Conservation (phyloP, 1,284 basidiomycete species). For the Violaceomyces palustris region DNA sequence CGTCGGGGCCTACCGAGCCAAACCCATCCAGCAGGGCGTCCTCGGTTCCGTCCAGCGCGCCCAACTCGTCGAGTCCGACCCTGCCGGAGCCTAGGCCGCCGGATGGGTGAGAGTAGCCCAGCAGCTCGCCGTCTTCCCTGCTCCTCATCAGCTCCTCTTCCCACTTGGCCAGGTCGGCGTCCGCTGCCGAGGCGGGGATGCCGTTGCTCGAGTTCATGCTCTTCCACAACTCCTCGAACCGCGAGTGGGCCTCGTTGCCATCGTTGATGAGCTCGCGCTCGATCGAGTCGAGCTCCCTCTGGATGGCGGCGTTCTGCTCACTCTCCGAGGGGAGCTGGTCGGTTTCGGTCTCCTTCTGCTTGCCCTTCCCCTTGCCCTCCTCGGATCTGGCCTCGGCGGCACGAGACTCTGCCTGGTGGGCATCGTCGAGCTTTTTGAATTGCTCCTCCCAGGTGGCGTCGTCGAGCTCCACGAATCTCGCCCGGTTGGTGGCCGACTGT, state of each 20-base stretch:
- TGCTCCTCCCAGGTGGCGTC: constrained; percentile 48
- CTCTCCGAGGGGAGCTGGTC: constrained; percentile 28
- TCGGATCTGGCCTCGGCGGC: constrained; percentile 21
- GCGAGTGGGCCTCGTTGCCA: constrained; percentile 28
- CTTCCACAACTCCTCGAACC: constrained; percentile 51
- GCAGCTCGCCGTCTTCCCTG: constrained; percentile 61
- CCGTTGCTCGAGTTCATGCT: constrained; percentile 38
- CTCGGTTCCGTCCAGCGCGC: constrained; percentile 43
- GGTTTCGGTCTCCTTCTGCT: constrained; percentile 22
- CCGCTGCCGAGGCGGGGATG: constrained; percentile 23
- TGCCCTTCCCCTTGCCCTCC: constrained; percentile 46
- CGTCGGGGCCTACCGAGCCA: constrained; percentile 39
- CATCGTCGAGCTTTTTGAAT: constrained; percentile 44
- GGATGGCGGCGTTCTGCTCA: constrained; percentile 38
- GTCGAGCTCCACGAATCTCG: constrained; percentile 42
- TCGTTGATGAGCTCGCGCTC: constrained; percentile 39
- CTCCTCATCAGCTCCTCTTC: constrained; percentile 57
- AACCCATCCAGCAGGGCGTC: constrained; percentile 39
- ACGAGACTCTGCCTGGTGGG: background rate
- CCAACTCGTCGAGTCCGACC: constrained; percentile 34
- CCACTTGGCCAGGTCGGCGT: constrained; percentile 63
- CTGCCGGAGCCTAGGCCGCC: constrained; percentile 45
- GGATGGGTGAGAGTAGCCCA: constrained; percentile 55
- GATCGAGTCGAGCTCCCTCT: constrained; percentile 42
- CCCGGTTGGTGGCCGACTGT: constrained; percentile 7